Conservation (phyloP, 2,329 filamentous ascomycete genomes). For the Beauveria australis region DNA sequence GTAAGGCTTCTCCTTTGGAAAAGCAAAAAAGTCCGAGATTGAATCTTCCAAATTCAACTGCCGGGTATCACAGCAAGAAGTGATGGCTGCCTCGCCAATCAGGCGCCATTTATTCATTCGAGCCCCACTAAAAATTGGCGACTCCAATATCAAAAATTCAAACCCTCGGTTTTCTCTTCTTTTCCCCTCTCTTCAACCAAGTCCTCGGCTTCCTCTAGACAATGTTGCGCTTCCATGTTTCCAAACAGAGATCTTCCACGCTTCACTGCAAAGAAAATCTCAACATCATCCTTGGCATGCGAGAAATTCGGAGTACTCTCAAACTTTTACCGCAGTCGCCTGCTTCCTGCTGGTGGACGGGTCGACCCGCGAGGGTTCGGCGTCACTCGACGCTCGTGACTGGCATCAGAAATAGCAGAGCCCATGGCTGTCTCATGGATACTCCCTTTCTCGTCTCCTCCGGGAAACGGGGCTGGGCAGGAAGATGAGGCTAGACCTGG, state of each 20-base stretch:
- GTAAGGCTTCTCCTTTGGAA: too few relatives aligned
- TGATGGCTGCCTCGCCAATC: constrained; percentile 3
- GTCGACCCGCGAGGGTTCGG: constrained; percentile 73
- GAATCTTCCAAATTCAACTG: not conserved
- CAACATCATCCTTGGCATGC: constrained; percentile 4
- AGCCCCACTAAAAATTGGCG: constrained; percentile 4
- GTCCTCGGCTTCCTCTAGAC: constrained; percentile 13
- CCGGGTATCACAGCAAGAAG: not conserved
- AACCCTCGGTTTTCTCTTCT: not conserved
- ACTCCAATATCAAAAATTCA: constrained; percentile 11
- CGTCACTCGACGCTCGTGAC: constrained; percentile 68
- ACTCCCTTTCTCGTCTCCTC: constrained; percentile 4
- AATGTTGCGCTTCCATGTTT: constrained; percentile 18
- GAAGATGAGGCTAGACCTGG: constrained; percentile 17
- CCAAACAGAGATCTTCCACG: constrained; percentile 12
- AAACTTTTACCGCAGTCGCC: constrained; percentile 41
- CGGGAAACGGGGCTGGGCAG: constrained; percentile 21
- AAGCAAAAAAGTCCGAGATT: not conserved
- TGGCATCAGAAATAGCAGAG: constrained; percentile 81
- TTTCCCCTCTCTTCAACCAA: constrained; percentile 14
- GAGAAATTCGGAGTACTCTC: constrained; percentile 80
- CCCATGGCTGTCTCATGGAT: constrained; percentile 22
- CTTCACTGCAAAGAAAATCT: constrained; percentile 6
- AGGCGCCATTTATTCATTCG: not conserved
- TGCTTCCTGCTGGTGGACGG: constrained; percentile 33